phyloP scores from a whole-genome alignment of 1,284 basidiomycete genomes.

The Marasmius sp. region DNA sequence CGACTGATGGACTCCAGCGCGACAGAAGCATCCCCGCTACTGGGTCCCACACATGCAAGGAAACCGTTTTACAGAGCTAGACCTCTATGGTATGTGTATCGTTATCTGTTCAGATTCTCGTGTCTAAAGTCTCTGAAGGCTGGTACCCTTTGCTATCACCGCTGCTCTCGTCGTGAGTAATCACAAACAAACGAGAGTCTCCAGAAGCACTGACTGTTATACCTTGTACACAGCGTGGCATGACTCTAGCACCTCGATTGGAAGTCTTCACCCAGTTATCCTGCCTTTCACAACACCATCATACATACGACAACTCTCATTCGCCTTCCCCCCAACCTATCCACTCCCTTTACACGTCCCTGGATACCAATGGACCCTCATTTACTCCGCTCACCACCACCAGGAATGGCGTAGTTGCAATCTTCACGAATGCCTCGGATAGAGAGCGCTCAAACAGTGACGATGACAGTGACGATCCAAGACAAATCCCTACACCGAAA shows the following conservation, averaged over 20 bases:
- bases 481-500: constrained; percentile 45
- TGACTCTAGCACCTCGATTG: constrained; percentile 75
- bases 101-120: not conserved
- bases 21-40: not conserved
- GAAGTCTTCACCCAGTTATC: constrained; percentile 78
- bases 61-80: constrained; percentile 16
- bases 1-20: not conserved
- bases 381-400: constrained; percentile 6
- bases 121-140: constrained; percentile 40
- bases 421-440: constrained; percentile 19
- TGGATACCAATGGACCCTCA: constrained; percentile 35
- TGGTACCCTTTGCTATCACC: constrained; percentile 72
- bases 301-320: constrained; percentile 37
- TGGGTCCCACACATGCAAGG: constrained; percentile 5
- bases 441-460: constrained; percentile 9
- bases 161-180: constrained; percentile 61
- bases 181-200: not conserved
- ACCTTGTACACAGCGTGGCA: constrained; percentile 55
- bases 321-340: constrained; percentile 11
- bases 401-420: constrained; percentile 6
- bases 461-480: constrained; percentile 40
- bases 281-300: constrained; percentile 53
- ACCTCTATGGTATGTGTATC: constrained; percentile 23
- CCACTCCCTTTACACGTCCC: constrained; percentile 26
- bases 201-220: not conserved